Base-by-base conservation (phyloP, 73 alveolate genomes). In the Paramecium sonneborni region DNA sequence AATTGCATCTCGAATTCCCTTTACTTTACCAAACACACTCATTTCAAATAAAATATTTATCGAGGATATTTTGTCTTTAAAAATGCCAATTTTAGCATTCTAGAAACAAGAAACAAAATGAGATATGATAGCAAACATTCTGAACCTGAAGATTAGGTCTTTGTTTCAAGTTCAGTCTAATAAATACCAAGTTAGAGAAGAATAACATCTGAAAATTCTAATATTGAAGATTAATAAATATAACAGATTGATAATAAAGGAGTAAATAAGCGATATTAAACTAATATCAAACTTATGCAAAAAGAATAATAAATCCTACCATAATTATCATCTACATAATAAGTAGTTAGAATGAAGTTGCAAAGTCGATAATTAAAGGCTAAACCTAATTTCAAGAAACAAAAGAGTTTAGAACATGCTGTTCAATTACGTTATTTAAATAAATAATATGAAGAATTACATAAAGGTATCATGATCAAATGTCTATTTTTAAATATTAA, bases 121-220 rank as follows among this genome's bases (percentile, higher is more conserved):
- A 26, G 84, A 62, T 62, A 26, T 62, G 84, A 62, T 26, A 62
- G 84, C 44, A 62, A 62, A 6, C 48, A 52, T n/a, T 52, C 84
- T 30, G 84, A 62, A 62, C 84, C 84, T 62, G 84, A 62, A 62
- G 84, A 62, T 43, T 62, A 24, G 24, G 84, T 62, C 26, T 62
- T 30, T 3, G 39, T 62, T 30, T 30, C 84, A 62, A 62, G 84
- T 32, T 62, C 84, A 26, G 84, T 62, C 26, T n/a, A 62, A 32
- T 6, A 62, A 30, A 62, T 62, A 14, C 84, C 84, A 11, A 62
- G 84, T 62, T 62, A 62, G 84, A 26, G 84, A 12, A 62, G 84
- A 62, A 32, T 62, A 3, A 62, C 84, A 24, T 62, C 12, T 12
- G 84, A 62, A 23, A 62, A 62, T 9, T 26, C 84, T 1, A 52